These are phyloP conservation scores for Penicillium sp. DNA, from an alignment of 2,329 filamentous ascomycete genomes.

Conservation along the genomic window DNA sequence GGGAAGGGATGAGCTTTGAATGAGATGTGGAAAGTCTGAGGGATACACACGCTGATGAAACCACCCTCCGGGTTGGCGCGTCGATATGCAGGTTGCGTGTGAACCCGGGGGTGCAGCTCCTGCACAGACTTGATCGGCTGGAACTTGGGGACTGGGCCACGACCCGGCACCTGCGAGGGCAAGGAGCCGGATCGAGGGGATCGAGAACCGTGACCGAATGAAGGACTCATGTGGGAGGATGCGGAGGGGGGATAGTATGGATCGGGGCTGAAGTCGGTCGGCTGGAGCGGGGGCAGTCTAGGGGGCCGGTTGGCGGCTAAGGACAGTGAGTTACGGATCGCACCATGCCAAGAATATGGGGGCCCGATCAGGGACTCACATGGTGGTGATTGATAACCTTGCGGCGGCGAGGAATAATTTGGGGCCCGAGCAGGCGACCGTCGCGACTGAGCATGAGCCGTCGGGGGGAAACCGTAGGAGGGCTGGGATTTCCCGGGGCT, in stretches of 20 bases:
- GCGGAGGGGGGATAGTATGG: constrained; percentile 74
- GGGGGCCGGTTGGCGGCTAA: constrained; percentile 56
- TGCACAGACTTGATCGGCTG: constrained; percentile 72
- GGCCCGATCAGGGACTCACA: constrained; percentile 43
- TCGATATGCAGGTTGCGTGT: constrained; percentile 84
- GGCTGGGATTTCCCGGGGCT: constrained; percentile 61
- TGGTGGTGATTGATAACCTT: constrained; percentile 63
- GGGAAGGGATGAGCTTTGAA: background rate
- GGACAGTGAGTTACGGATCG: constrained; percentile 18
- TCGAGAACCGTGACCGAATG: constrained; percentile 60
- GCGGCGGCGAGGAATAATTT: constrained; percentile 61
- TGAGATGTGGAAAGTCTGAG: background rate
- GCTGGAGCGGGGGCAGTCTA: constrained; percentile 75
- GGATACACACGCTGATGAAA: constrained; percentile 83
- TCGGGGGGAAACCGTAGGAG: constrained; percentile 59
- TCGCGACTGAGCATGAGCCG: constrained; percentile 56
- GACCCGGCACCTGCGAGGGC: constrained; percentile 48
- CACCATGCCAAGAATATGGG: constrained; percentile 7
- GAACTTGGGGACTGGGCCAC: constrained; percentile 84
- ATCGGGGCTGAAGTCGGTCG: constrained; percentile 68
- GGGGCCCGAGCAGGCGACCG: constrained; percentile 77
- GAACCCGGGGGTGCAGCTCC: constrained; percentile 82
- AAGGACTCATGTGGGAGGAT: constrained; percentile 71
- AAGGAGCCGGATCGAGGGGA: constrained; percentile 51
- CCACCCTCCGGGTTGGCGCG: constrained; percentile 95